Evolutionary conservation across 208 protist species (phyloP).

Genomic region (Leishmania martiniquensis): DNA sequence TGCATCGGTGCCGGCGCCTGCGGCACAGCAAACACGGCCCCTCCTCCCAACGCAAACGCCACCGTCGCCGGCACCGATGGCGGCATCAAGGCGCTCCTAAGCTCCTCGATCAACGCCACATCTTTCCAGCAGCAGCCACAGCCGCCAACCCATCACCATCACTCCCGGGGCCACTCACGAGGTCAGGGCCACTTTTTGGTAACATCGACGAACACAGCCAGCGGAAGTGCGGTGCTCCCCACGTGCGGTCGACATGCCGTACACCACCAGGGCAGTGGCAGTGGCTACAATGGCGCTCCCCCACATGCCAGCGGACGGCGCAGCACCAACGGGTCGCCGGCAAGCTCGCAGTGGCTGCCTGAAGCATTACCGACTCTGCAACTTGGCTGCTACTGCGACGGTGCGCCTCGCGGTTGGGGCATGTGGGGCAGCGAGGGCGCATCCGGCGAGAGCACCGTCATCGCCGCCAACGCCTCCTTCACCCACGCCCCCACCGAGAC

Average conservation of each 20-base stretch:
- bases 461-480: neutral
- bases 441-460: neutral
- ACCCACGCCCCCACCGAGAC: neutral
- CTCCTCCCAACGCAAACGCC: neutral
- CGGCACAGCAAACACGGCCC: neutral
- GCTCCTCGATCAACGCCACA: neutral
- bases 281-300: neutral
- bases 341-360: conserved; percentile 18
- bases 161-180: neutral
- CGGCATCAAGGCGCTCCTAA: neutral
- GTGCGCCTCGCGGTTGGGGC: conserved; percentile 3
- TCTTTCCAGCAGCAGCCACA: conserved; percentile 1
- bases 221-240: neutral
- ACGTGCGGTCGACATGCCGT: neutral
- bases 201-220: neutral
- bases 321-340: conserved; percentile 16
- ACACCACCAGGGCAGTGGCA: neutral
- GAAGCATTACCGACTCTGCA: neutral
- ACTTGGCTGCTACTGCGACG: neutral
- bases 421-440: neutral
- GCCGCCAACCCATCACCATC: neutral
- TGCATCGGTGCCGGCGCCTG: neutral
- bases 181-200: neutral
- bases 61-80: neutral
- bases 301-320: conserved; percentile 12